phyloP scores from a whole-genome alignment of 345 rosid genomes.

The Citrus maxima region DNA sequence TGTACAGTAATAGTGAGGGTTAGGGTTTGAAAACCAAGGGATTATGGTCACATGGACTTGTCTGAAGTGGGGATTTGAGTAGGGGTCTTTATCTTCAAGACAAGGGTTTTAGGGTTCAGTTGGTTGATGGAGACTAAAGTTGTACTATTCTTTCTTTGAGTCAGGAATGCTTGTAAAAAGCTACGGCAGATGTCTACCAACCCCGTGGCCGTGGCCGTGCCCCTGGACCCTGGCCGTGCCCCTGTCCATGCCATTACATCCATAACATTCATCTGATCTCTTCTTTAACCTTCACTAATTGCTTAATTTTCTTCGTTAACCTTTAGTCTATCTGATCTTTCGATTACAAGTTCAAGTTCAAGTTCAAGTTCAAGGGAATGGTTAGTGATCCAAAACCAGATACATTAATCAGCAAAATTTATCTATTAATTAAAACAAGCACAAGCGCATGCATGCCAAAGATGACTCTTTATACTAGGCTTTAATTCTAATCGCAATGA shows the following conservation, averaged over 20 bases:
- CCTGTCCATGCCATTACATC: no score
- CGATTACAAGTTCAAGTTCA: not conserved
- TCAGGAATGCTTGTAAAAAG: slow-evolving; percentile 11
- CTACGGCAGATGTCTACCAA: not conserved
- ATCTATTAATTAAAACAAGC: no score
- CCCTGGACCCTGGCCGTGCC: no score
- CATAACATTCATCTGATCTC: no score
- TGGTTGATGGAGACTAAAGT: slow-evolving; percentile 25
- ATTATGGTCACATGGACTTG: slow-evolving; percentile 52
- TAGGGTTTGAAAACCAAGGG: slow-evolving; percentile 47
- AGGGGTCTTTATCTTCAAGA: slow-evolving; percentile 20
- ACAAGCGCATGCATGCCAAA: no score
- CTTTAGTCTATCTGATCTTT: slow-evolving; percentile 7
- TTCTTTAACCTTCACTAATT: no score
- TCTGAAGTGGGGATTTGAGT: slow-evolving; percentile 22
- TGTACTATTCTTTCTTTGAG: not conserved
- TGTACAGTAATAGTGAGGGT: not conserved
- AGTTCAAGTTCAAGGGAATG: no score
- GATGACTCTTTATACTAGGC: no score
- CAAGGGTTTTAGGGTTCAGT: slow-evolving; percentile 12
- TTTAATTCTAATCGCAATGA: no score
- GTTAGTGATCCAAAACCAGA: no score
- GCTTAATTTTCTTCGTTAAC: not conserved
- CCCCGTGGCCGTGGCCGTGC: not conserved
- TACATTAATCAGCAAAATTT: no score